Conservation (phyloP, 805 yeast genomes). For the Teunomyces cretensis region DNA sequence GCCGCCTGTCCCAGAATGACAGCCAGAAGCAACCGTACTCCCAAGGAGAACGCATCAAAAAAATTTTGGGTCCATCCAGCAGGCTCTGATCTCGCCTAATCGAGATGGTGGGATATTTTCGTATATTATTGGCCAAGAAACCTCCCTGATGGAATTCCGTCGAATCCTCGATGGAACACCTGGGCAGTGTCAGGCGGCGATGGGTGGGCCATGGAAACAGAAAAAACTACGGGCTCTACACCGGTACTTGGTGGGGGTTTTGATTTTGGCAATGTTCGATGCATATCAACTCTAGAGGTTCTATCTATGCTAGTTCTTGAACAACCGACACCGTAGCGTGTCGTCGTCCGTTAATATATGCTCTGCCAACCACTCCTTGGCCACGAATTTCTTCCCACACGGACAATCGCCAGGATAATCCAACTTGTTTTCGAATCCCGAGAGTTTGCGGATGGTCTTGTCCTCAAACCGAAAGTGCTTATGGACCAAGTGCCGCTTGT, state of each 20-base stretch:
- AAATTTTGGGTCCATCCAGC: no score
- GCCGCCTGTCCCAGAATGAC: no score
- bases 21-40: no score
- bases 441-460: slow-evolving; percentile 37
- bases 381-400: slow-evolving; percentile 51
- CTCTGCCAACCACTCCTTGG: slow-evolving; percentile 55
- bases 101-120: no score
- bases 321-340: slow-evolving; percentile 6
- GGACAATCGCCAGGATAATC: slow-evolving; percentile 39
- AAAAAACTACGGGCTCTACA: background rate
- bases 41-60: no score
- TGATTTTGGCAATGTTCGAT: no score
- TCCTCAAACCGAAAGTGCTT: slow-evolving; percentile 43
- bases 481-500: slow-evolving; percentile 44
- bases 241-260: background rate
- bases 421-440: slow-evolving; percentile 30
- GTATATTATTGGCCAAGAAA: no score
- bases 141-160: no score
- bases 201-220: no score
- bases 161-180: no score
- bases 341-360: slow-evolving; percentile 43
- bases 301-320: slow-evolving; percentile 7
- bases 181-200: no score
- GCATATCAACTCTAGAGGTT: background rate
- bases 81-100: no score